Conservation (phyloP, 805 yeast genomes). For the Suhomyces xylopsoci region DNA sequence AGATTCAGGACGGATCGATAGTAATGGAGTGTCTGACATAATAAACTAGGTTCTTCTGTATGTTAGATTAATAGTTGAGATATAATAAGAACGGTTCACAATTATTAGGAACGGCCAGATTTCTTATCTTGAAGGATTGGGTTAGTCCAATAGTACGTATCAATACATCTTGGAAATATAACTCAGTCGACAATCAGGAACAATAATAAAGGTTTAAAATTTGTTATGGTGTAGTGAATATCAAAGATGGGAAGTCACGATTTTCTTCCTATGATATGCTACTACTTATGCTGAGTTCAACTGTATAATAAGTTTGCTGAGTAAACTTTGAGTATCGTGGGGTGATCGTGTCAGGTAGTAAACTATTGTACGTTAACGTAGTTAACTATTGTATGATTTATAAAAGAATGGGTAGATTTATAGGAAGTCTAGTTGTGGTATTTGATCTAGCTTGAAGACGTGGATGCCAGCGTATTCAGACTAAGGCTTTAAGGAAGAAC, state of each 20-base stretch:
- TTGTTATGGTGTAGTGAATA: neutral
- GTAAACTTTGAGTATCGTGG: neutral
- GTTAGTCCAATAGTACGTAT: neutral
- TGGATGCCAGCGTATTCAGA: neutral
- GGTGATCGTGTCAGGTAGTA: neutral
- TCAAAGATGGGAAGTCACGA: neutral
- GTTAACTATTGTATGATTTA: neutral
- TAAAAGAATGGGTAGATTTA: neutral
- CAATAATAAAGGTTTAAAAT: neutral
- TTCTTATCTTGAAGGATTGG: neutral
- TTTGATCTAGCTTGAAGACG: neutral
- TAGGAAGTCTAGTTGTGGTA: neutral
- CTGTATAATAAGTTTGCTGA: neutral
- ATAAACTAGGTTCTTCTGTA: neutral
- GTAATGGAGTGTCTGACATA: slow-evolving; percentile 3
- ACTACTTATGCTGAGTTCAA: neutral
- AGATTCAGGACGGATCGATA: neutral
- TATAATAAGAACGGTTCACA: neutral
- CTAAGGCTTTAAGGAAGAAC: neutral
- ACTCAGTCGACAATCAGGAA: neutral
- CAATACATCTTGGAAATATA: neutral
- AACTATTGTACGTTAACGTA: neutral
- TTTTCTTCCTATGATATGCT: neutral
- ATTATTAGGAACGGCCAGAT: neutral
- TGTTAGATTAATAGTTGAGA: neutral